A percentile compares a stretch with the other conserved stretches of the same genome.
phyloP scores from a whole-genome alignment of 169 alveolate species.

The Cryptosporidium canis region DNA sequence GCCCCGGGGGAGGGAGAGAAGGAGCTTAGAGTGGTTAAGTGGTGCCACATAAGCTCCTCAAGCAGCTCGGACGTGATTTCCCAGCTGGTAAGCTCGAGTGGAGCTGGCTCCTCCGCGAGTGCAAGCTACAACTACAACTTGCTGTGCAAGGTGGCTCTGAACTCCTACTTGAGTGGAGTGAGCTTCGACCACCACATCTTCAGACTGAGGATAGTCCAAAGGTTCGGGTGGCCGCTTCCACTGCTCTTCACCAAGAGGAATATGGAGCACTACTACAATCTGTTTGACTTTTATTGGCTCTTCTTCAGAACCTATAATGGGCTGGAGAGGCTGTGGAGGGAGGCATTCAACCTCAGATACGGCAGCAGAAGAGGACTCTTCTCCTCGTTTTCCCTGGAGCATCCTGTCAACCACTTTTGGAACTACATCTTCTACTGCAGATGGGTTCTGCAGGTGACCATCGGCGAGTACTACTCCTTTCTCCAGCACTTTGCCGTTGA shows the following conservation, averaged over 20 bases:
- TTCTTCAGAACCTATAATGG: slow-evolving; percentile 32
- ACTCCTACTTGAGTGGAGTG: slow-evolving; percentile 10
- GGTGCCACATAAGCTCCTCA: slow-evolving; percentile 49
- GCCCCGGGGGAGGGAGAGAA: neutral
- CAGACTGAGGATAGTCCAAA: slow-evolving; percentile 24
- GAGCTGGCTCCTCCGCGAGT: neutral
- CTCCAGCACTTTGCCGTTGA: slow-evolving; percentile 18
- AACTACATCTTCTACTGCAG: slow-evolving; percentile 52
- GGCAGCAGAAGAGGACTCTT: slow-evolving; percentile 12
- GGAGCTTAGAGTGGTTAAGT: slow-evolving; percentile 5
- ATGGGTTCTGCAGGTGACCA: slow-evolving; percentile 48
- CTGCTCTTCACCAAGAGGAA: slow-evolving; percentile 42
- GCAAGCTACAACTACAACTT: slow-evolving; percentile 3
- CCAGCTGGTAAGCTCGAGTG: neutral
- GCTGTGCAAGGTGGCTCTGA: neutral
- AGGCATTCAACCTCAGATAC: slow-evolving; percentile 37
- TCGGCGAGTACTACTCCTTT: slow-evolving; percentile 49
- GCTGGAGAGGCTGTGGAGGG: slow-evolving; percentile 43
- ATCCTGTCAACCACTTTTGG: slow-evolving; percentile 21
- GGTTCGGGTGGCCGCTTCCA: slow-evolving; percentile 34
- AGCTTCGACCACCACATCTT: slow-evolving; percentile 28
- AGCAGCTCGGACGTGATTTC: slow-evolving; percentile 33
- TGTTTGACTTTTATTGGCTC: slow-evolving; percentile 54
- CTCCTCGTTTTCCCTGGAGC: neutral
- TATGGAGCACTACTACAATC: slow-evolving; percentile 62